Evolutionary conservation across 2,329 filamentous ascomycete genomes (phyloP), one percentile per base, ranked within the genome.

Genomic region (Penicillium polonicum): DNA sequence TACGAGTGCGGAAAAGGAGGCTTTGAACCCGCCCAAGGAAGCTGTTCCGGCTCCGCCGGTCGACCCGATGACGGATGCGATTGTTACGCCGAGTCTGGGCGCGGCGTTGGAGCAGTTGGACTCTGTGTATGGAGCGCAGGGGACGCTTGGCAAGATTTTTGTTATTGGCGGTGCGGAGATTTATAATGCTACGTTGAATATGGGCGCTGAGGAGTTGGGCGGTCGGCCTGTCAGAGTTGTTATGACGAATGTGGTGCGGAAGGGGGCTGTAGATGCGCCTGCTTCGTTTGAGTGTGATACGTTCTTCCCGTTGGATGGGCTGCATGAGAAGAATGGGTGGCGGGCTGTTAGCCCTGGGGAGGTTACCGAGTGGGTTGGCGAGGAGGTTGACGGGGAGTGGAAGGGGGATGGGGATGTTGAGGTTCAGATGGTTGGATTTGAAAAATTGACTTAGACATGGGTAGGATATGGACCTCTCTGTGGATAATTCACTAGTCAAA

Each of bases 121-220:
- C 52, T 51, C 50, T 29, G 49, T 41, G 44, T 71, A 63, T 57
- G 64, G 60, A 41, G 48, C 56, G 31, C 35, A 60, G 46, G 65
- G 63, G 43, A 68, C 61, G 13, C 66, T 87, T 35, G 83, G 81
- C 9, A 83, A 84, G 65, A 82, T 91, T 4, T 97, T 92, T 74
- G 84, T 97, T 43, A 97, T 99, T 68, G 94, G 94, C 25, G 94
- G 94, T 5, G 89, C 86, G 55, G 88, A 92, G 77, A 88, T 97
- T 63, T 99, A 97, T 75, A 80, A 79, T 39, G 83, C 87, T 23
- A 88, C 91, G 15, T 78, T 97, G 69, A 51, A 64, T 12, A 55
- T 71, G 43, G 57, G 21, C 43, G 50, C 25, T 46, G 43, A 9
- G 41, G 60, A 35, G 9, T 19, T 59, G 31, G 2, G 13, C 33